Conservation (phyloP, 257 asterid species). For the Nicotiana otophora region DNA sequence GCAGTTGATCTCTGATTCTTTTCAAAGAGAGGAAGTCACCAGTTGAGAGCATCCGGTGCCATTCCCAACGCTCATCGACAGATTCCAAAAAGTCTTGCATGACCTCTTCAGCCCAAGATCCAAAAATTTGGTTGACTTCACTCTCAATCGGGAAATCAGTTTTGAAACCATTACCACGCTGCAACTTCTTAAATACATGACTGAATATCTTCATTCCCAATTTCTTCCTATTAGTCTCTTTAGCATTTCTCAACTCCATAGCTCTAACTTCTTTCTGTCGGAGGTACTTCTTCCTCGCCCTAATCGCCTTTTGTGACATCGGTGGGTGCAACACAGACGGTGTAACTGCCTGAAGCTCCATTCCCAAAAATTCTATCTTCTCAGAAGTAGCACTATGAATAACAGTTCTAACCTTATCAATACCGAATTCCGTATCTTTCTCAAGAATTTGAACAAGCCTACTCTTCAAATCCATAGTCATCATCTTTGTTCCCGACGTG, state of each 20-base stretch:
- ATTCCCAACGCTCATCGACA: conserved; percentile 66
- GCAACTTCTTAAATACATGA: conserved; percentile 58
- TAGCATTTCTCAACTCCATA: conserved; percentile 67
- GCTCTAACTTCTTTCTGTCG: conserved; percentile 78
- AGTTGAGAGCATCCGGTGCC: conserved; percentile 63
- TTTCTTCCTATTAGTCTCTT: conserved; percentile 73
- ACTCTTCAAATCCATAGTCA: conserved; percentile 64
- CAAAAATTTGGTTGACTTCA: conserved; percentile 55
- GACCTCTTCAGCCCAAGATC: conserved; percentile 78
- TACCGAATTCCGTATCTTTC: conserved; percentile 44
- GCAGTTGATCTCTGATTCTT: conserved; percentile 70
- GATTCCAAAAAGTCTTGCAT: conserved; percentile 54
- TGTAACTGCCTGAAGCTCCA: conserved; percentile 92
- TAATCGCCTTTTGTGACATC: conserved; percentile 72
- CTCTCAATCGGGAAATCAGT: conserved; percentile 52
- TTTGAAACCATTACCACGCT: conserved; percentile 46
- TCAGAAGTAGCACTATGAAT: conserved; percentile 84
- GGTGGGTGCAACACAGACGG: conserved; percentile 72
- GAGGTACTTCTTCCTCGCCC: conserved; percentile 79
- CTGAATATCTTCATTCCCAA: conserved; percentile 66
- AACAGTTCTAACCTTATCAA: conserved; percentile 50
- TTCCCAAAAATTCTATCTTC: conserved; percentile 79
- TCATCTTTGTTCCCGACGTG: conserved; percentile 69
- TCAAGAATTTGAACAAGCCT: conserved; percentile 42
- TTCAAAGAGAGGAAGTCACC: conserved; percentile 77